A percentile compares a stretch with the other conserved stretches of the same genome.
Evolutionary conservation across 768 basidiomycete genomes (phyloP).

Genomic region (Chalciporus piperatus): DNA sequence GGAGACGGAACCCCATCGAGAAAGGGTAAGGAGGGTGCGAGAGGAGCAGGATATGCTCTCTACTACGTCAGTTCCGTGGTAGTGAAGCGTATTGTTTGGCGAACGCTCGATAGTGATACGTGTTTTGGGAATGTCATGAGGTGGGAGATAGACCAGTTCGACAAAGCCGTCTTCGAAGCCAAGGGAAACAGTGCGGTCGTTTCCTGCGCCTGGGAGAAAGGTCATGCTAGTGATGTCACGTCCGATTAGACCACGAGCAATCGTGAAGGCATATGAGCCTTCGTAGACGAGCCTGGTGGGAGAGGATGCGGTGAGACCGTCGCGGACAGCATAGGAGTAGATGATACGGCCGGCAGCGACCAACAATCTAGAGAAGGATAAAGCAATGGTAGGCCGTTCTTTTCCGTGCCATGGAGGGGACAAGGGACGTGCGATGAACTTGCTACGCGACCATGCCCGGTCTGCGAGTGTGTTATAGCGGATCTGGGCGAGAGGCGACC

Average conservation of each 20-base stretch:
- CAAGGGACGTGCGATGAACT: conserved; percentile 64
- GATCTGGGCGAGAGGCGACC: conserved; percentile 44
- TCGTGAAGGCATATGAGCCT: conserved; percentile 40
- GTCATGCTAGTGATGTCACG: conserved; percentile 56
- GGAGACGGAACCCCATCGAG: conserved; percentile 50
- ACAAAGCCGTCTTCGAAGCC: conserved; percentile 60
- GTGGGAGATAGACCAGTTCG: conserved; percentile 43
- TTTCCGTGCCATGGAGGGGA: conserved; percentile 57
- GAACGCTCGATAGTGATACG: conserved; percentile 22
- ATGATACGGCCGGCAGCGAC: conserved; percentile 59
- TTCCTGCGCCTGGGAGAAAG: conserved; percentile 44
- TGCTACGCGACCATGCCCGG: conserved; percentile 45
- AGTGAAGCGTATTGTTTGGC: conserved; percentile 24
- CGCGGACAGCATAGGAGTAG: conserved; percentile 54
- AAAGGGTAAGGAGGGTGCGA: conserved; percentile 51
- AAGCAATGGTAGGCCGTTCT: conserved; percentile 54
- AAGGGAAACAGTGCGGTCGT: conserved; percentile 46
- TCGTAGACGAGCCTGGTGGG: conserved; percentile 49
- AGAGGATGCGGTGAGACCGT: conserved; percentile 22
- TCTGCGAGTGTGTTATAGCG: conserved; percentile 55
- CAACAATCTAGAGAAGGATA: conserved; percentile 52
- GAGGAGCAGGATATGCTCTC: conserved; percentile 54
- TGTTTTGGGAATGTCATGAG: conserved; percentile 6
- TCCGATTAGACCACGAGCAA: conserved; percentile 26
- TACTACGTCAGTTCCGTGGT: conserved; percentile 46